These are phyloP conservation scores for Cladophialophora chaetospira DNA, from an alignment of 2,329 filamentous ascomycete species.

Conservation along the genomic window DNA sequence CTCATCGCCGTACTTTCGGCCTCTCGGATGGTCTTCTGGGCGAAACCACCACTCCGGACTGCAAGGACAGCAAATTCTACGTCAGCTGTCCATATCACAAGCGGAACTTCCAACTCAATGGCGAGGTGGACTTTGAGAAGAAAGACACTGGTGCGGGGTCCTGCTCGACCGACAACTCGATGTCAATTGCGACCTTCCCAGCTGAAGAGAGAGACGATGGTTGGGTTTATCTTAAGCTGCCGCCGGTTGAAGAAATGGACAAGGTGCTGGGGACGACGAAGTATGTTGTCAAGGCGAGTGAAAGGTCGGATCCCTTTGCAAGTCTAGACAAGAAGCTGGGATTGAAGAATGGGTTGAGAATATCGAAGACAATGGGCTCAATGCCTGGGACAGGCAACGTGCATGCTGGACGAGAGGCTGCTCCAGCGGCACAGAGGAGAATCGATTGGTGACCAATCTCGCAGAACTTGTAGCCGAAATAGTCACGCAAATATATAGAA, in stretches of 20 bases:
- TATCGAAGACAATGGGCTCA: constrained; percentile 47
- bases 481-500: no score
- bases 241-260: constrained; percentile 79
- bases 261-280: constrained; percentile 72
- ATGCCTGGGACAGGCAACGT: constrained; percentile 31
- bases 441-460: constrained; percentile 37
- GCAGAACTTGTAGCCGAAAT: no score
- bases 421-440: constrained; percentile 28
- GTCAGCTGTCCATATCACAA: constrained; percentile 88
- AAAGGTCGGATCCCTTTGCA: constrained; percentile 59
- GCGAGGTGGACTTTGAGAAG: constrained; percentile 43
- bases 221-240: constrained; percentile 76
- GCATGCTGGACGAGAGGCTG: constrained; percentile 18
- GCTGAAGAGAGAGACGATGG: constrained; percentile 75
- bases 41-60: constrained; percentile 46
- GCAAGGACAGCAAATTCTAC: constrained; percentile 67
- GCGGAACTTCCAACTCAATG: constrained; percentile 78
- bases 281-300: constrained; percentile 76
- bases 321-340: constrained; percentile 56
- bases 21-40: constrained; percentile 83
- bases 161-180: constrained; percentile 71
- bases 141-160: constrained; percentile 56
- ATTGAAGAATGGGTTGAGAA: constrained; percentile 54
- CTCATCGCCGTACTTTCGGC: constrained; percentile 88
- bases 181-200: constrained; percentile 81